Base-by-base conservation (phyloP, 2,329 filamentous ascomycete species). In the Alternaria infectoria region DNA sequence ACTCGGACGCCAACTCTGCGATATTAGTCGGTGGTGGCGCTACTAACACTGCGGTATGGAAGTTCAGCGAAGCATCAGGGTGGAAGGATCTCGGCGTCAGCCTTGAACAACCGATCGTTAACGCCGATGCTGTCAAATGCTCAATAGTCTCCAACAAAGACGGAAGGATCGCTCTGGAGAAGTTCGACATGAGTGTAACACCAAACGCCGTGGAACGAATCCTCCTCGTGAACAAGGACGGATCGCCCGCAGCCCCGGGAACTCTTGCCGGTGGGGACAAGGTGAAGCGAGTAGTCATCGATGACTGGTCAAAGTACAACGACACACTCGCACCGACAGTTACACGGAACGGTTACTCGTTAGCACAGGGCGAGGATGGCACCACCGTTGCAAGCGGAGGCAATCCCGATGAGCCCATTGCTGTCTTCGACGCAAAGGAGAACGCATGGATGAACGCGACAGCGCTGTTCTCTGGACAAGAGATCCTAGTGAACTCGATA, bases 401-500 rank as follows among this genome's bases (percentile, higher is more conserved):
- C 25, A 74, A 73, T 23, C 79, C 83, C 6, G 81, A 90, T 2
- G 86, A 91, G 64, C 86, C 91, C 0, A 75, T 98, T 6, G 88
- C 86, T 67, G 88, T 97, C 63, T 98, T 97, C 79, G 86, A 97
- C 72, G 88, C 89, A 47, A 86, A 85, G 11, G 81, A 88, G 49
- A 97, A 97, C 77, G 83, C 85, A 49, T 98, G 95, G 95, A 80
- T 91, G 21, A 90, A 97, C 74, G 85, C 91, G 1, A 87, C 87
- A 0, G 81, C 85, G 7, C 78, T 92, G 23, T 88, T 97, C 64
- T 83, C 81, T 19, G 84, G 81, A 8, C 72, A 82, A 60, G 77
- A 82, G 64, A 71, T 72, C 23, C 61, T 75, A 12, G 61, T 70
- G n/a, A 64, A 74, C 56, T 75, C 70, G 43, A 59, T 66, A 26